These are phyloP conservation scores for Cucurbitaria berberidis DNA, from an alignment of 2,329 filamentous ascomycete genomes.

Conservation along the genomic window DNA sequence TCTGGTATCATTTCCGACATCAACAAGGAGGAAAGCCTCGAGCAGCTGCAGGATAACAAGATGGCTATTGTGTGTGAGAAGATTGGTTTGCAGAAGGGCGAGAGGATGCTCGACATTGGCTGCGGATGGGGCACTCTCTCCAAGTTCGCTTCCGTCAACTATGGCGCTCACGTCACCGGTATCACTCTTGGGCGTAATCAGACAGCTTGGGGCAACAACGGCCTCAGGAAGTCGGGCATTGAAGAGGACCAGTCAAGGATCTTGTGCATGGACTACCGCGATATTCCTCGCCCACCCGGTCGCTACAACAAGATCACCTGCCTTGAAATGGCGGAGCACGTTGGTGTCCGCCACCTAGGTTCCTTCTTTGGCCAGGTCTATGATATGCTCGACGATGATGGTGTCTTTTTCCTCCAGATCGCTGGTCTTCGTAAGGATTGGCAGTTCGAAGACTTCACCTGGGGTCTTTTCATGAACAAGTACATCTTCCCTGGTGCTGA, in stretches of 20 bases:
- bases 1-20: conserved; percentile 91
- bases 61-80: conserved; percentile 94
- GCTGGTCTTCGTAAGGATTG: conserved; percentile 91
- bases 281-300: conserved; percentile 79
- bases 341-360: conserved; percentile 87
- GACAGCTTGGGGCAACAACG: conserved; percentile 94
- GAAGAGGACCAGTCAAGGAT: conserved; percentile 88
- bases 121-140: conserved; percentile 98
- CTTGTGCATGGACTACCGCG: conserved; percentile 96
- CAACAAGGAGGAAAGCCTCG: conserved; percentile 85
- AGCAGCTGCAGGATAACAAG: conserved; percentile 98
- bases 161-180: conserved; percentile 83
- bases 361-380: conserved; percentile 84
- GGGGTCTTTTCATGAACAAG: conserved; percentile 99
- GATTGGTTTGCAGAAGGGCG: conserved; percentile 80
- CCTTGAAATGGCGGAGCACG: conserved; percentile 98
- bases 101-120: conserved; percentile 89
- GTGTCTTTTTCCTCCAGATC: conserved; percentile 94
- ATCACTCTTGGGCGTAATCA: conserved; percentile 95
- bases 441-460: conserved; percentile 98
- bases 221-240: conserved; percentile 80
- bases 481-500: conserved; percentile 98
- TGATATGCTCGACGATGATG: conserved; percentile 96
- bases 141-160: conserved; percentile 91
- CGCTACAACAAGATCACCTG: conserved; percentile 95